Base-by-base conservation (phyloP, 2,329 filamentous ascomycete genomes). In the Pseudovirgaria hyperparasitica region DNA sequence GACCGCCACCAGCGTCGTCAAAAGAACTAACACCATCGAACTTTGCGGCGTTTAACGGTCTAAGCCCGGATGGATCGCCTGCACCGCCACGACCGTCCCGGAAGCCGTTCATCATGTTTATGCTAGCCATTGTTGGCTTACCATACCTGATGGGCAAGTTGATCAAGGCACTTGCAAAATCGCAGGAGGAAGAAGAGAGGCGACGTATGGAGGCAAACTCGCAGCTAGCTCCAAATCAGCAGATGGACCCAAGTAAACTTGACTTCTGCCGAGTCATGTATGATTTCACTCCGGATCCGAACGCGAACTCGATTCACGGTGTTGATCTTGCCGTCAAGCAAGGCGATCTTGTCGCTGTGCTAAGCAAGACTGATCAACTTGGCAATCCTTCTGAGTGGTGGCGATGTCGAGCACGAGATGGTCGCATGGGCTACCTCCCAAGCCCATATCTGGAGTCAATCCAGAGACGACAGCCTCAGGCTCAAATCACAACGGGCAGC, bases 61-160 rank as follows among this genome's bases (percentile, higher is more conserved):
- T 45, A 39, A 69, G 62, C 47, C 71, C 72, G 9, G 71, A 84
- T 40, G 82, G 81, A 39, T 67, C 72, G 2, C 65, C 76, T 0
- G 65, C 64, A 10, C 55, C 62, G 8, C 61, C 81, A 4, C 76
- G 74, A 42, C 86, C 87, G 11, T 93, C 82, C 48, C 84, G 82
- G 52, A 98, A 96, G 55, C 90, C 90, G 1, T 82, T 98, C 44
- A 70, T 98, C 48, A 87, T 98, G 65, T 98, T 98, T 64, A 64
- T 94, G 34, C 65, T 92, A 22, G 87, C 90, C 11, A 86, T 92
- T 5, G 93, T 98, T 45, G 92, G 90, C 28, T 68, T 98, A 9
- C 90, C 90, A 5, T 98, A 93, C 52, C 67, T 98, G 25, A 94
- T 98, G 86, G 78, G 81, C 57, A 98, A 94, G 60, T 72, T 93